Base-by-base conservation (phyloP, 148 eudicot species). In the Camellia japonica region DNA sequence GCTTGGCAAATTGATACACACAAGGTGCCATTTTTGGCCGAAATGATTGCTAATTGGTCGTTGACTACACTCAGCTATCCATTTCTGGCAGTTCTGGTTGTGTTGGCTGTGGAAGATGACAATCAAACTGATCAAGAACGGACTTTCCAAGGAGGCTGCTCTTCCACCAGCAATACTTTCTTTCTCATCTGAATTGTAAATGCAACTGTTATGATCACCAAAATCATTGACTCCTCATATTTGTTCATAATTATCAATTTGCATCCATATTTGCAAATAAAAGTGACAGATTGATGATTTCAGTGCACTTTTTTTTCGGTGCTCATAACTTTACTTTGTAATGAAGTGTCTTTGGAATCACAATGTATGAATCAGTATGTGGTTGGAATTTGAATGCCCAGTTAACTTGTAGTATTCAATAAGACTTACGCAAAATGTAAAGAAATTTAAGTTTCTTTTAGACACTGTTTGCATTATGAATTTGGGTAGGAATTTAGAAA, bases 1-100 rank as follows among this genome's bases (percentile, higher is more conserved):
- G 93, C 99, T 41, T 96, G 98, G 99, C 99, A 96, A 84, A 70
- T 96, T 38, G 99, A 96, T 85, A 83, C 86, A 15, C 94, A 92
- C 72, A 85, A 84, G 12, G 93, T 89, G 51, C 86, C 98, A 7
- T 92, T 84, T 76, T 43, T 92, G 68, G 83, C 83, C 69, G 88
- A 96, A 80, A 75, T 96, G 69, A 84, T 91, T 65, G 80, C 86
- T 6, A 96, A 91, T 76, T 96, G 99, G 99, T 87, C 71, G 18
- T 75, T 96, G 65, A 90, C 93, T 41, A 89, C 98, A 13, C 68
- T 87, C 41, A 93, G 99, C 83, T 96, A 89, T 76, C 99, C 99
- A 38, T 76, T 96, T 49, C 79, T 96, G 84, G 84, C 81, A 6
- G 81, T 89, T 71, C 90, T 96, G 49, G 87, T 96, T 7, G 61